Evolutionary conservation across 352 stramenopile genomes (phyloP), one percentile per base, ranked within the genome.

Genomic region (Globisporangium okanoganense): DNA sequence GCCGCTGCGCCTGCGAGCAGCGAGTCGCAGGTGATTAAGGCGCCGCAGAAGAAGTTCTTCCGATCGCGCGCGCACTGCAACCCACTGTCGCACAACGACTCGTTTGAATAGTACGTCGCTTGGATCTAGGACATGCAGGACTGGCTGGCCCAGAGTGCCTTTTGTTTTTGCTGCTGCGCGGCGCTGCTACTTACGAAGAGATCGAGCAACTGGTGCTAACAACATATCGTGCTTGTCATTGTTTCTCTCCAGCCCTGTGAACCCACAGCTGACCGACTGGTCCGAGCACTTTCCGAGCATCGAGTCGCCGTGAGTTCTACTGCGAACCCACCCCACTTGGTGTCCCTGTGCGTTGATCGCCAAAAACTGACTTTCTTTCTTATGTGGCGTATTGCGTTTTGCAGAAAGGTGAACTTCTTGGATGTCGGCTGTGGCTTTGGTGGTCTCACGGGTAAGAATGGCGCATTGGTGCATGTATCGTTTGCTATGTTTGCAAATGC

Each of bases 351-450:
- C 16, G 8, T 38, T 16, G 9, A 40, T 25, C 14, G 22, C 6
- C 9, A 5, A 27, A 6, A 9, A 18, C 33, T 61, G 16, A 56
- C 14, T 20, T 38, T 24, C 10, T 31, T 20, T 18, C 10, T 35
- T 52, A 36, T 53, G 10, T 43, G 47, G 35, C 13, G 57, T 58
- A 14, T 9, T 53, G 22, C 38, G 18, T 56, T 29, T n/a, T 52
- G 16, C 66, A 94, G 85, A 57, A 82, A 77, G 36, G 90, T 97
- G 5, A 94, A 95, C 49, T 93, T 99, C 35, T 75, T 99, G 22
- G 97, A 99, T 74, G 78, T 99, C 56, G 97, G 97, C 38, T 99
- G 96, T 70, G 97, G 97, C 43, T 99, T 99, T 72, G 97, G 97
- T 40, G 97, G 97, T 35, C 84, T 99, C 54, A 99, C 95, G 48